Evolutionary conservation across 352 stramenopile genomes (phyloP), one percentile per base, ranked within the genome.

Genomic region (Phytopythium delawarense): DNA sequence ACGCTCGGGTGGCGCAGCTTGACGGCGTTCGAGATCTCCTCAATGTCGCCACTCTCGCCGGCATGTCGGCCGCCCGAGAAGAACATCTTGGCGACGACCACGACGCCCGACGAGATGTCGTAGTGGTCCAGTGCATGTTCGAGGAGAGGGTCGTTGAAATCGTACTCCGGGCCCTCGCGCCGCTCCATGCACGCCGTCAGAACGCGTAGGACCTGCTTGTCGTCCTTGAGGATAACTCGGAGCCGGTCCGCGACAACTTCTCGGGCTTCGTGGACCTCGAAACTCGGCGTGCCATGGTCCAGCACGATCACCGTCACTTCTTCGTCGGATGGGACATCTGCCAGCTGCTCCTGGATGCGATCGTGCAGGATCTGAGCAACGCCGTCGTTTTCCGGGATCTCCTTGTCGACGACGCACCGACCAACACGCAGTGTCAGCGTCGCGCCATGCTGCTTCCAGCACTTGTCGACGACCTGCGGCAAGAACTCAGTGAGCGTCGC

Each of bases 131-230:
- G 66, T 7, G 83, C 81, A n/a, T 78, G 68, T 13, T 67, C 67
- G 11, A 96, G 62, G n/a, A 94, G 66, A 12, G 87, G 87, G 30
- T 94, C 83, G 57, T 93, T 93, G 40, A 92, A 96, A 59, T 91
- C 85, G 63, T 82, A 94, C 50, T 86, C 73, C 1, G 67, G 11
- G 23, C 81, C 81, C 44, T 92, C 79, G 37, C 78, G 80, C 30
- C 84, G 78, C 70, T 96, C 85, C 84, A 96, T 92, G 59, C 79
- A 89, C 15, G 79, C 80, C 2, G 82, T 85, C 2, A 63, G 67
- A 0, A 94, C 81, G 0, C 78, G 49, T 39, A 74, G 71, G 6
- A 88, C 84, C 4, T 71, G 42, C 32, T 61, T 59, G 12, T 83
- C 65, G 13, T 66, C 49, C 12, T 70, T 62, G 0, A 74, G 21